These are phyloP conservation scores for Brassica nigra DNA, from an alignment of 345 rosid species.

Conservation along the genomic window DNA sequence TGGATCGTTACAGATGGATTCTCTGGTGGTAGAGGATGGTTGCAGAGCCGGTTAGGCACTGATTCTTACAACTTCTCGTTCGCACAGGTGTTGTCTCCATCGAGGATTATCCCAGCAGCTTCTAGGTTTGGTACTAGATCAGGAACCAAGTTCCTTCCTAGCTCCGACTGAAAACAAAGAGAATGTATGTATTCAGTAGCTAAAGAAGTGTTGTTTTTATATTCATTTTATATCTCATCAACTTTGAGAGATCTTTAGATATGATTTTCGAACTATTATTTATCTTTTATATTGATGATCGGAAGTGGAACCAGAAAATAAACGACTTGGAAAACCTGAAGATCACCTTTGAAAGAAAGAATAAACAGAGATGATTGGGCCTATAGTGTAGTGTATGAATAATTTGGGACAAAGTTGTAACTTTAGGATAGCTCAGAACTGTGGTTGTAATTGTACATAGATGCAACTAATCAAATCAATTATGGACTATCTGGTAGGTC, in stretches of 20 bases:
- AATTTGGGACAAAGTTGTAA: neutral
- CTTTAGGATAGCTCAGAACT: neutral
- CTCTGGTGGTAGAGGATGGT: slow-evolving; percentile 89
- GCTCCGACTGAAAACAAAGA: slow-evolving; percentile 52
- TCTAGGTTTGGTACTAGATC: slow-evolving; percentile 58
- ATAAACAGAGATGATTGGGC: neutral
- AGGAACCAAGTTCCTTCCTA: slow-evolving; percentile 75
- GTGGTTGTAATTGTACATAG: neutral
- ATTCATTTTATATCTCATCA: neutral
- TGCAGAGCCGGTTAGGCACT: slow-evolving; percentile 80
- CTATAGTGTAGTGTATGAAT: neutral
- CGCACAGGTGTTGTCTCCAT: slow-evolving; percentile 69
- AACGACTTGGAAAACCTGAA: neutral
- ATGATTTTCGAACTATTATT: neutral
- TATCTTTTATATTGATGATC: slow-evolving; percentile 16
- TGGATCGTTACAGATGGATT: slow-evolving; percentile 79
- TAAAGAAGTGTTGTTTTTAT: neutral
- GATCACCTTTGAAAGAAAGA: neutral
- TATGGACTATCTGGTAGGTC: neutral
- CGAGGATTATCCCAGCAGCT: slow-evolving; percentile 62
- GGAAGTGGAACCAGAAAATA: neutral
- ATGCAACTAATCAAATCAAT: neutral
- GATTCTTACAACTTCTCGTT: slow-evolving; percentile 75
- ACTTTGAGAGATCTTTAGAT: slow-evolving; percentile 28
- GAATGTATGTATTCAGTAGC: neutral